Evolutionary conservation across 2,329 filamentous ascomycete species (phyloP).

Genomic region (Xylariales sp.): DNA sequence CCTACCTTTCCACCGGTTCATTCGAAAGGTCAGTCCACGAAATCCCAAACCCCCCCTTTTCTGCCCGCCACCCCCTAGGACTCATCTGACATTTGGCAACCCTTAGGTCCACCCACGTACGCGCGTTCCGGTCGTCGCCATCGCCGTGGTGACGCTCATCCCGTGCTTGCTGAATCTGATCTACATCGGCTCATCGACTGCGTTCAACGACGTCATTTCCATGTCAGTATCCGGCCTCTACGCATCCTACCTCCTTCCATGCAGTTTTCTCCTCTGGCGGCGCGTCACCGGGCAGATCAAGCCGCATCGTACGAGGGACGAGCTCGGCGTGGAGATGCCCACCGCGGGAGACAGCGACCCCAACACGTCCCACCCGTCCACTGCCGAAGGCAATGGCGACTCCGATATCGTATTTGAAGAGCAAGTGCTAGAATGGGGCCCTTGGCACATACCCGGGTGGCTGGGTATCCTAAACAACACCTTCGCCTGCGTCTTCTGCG

Average conservation of each 20-base stretch:
- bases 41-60: not conserved
- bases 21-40: constrained; percentile 33
- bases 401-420: constrained; percentile 21
- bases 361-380: not conserved
- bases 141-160: constrained; percentile 27
- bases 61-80: not conserved
- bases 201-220: constrained; percentile 33
- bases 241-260: constrained; percentile 31
- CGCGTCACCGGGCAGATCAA: constrained; percentile 33
- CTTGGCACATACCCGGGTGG: constrained; percentile 34
- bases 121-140: constrained; percentile 31
- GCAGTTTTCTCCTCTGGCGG: constrained; percentile 31
- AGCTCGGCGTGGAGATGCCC: constrained; percentile 4
- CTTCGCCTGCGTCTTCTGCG: constrained; percentile 34
- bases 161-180: constrained; percentile 27
- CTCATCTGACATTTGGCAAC: not conserved
- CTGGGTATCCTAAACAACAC: constrained; percentile 34
- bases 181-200: constrained; percentile 28
- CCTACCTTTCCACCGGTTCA: constrained; percentile 32
- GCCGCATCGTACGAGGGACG: constrained; percentile 17
- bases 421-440: constrained; percentile 35
- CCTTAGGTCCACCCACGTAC: constrained; percentile 30
- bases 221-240: constrained; percentile 30
- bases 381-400: constrained; percentile 11
- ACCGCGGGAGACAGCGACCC: not conserved